Base-by-base conservation (phyloP, 371 early-diverging fungal genomes). In the Nematocida homosporus region DNA sequence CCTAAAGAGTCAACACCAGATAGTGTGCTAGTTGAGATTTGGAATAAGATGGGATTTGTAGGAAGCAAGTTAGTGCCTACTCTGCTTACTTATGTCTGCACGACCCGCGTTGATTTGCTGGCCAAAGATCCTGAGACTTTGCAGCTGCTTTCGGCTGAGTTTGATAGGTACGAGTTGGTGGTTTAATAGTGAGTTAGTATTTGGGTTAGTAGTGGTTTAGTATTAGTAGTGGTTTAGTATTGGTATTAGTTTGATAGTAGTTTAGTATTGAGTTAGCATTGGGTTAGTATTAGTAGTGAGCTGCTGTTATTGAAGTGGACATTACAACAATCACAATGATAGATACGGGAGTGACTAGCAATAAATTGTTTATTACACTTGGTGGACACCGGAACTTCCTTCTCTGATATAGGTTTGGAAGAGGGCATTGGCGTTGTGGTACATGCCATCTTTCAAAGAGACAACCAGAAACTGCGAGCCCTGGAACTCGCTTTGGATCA, bases 391-490 rank as follows among this genome's bases (percentile, higher is more conserved):
- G 10, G 95, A 93, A 25, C 91, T 92, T 35, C 97, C 95, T 79
- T 97, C 95, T 56, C 90, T 85, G 82, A 97, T 94, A 69, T 89
- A 89, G 0, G 97, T 90, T 59, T 90, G 87, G 86, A 93, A 98
- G 18, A 99, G 85, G 0, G 92, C 93, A 79, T 97, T 94, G 66
- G 99, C 99, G 82, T 95, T 96, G 79, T 92, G 92, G 84, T 94
- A 97, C 97, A 99, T 95, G 60, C 95, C 97, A 81, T 97, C 97
- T 83, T 98, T 99, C n/a, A 99, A 86, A 25, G 93, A 93, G 2
- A 99, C 97, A 1, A 98, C 90, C 50, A 99, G 90, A 82, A 99
- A 98, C 83, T 99, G 99, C 0, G 95, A 91, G 20, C 91, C 93
- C 67, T 89, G 90, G 86, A 98, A 98, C 48, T 98, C 86, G 2